Evolutionary conservation across 2,329 filamentous ascomycete genomes (phyloP).

Genomic region (Coniochaeta sp.): DNA sequence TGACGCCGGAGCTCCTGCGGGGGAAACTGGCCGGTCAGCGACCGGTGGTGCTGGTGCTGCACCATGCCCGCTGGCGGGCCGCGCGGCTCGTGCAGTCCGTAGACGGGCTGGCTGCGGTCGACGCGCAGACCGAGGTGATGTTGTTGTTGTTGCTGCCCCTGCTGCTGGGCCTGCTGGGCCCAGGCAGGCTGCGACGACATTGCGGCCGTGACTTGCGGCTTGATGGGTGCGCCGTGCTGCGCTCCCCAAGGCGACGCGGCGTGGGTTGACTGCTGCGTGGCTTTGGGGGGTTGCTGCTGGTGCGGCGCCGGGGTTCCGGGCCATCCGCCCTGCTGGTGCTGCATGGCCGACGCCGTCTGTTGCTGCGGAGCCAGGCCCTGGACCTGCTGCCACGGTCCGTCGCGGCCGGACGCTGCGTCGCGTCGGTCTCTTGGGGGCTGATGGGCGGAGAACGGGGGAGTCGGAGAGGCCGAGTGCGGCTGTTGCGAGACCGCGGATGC

Average conservation of each 20-base stretch:
- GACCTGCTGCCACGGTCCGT: constrained; percentile 22
- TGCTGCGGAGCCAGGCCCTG: constrained; percentile 14
- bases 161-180: constrained; percentile 1
- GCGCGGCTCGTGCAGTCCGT: constrained; percentile 12
- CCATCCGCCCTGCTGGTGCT: constrained; percentile 10
- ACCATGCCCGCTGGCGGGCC: constrained; percentile 14
- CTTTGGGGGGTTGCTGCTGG: constrained; percentile 13
- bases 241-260: constrained; percentile 16
- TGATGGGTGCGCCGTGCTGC: constrained; percentile 14
- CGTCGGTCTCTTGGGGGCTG: constrained; percentile 26
- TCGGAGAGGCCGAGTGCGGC: constrained; percentile 35
- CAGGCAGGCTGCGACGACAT: constrained; percentile 14
- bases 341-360: constrained; percentile 9
- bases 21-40: constrained; percentile 16
- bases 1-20: constrained; percentile 5
- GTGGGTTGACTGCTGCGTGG: constrained; percentile 8
- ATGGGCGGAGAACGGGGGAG: not conserved
- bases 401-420: constrained; percentile 28
- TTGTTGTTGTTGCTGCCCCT: constrained; percentile 11
- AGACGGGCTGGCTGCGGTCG: constrained; percentile 10
- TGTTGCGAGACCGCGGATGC: constrained; percentile 34
- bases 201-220: constrained; percentile 12
- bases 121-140: constrained; percentile 15
- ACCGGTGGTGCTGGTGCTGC: constrained; percentile 20
- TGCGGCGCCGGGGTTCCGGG: constrained; percentile 5